phyloP scores from a whole-genome alignment of 495 filamentous ascomycete genomes.

The Lasiosphaeria hispida region DNA sequence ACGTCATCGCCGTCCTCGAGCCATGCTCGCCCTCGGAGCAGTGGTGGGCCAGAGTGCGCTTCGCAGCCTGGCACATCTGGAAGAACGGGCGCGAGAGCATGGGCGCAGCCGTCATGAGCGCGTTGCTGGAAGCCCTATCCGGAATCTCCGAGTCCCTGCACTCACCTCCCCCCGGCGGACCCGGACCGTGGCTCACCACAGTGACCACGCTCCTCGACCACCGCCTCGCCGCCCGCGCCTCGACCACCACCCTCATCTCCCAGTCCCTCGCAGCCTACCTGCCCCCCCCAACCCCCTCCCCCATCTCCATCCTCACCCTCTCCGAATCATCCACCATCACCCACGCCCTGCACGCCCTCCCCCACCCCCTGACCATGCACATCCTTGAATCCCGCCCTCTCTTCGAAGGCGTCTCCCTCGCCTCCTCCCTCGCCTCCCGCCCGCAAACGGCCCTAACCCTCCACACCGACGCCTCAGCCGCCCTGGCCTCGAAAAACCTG shows the following conservation, averaged over 20 bases:
- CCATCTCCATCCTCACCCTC: slow-evolving; percentile 49
- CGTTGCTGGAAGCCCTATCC: slow-evolving; percentile 45
- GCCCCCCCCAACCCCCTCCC: slow-evolving; percentile 13
- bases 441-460: slow-evolving; percentile 40
- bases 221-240: slow-evolving; percentile 51
- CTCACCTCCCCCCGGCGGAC: slow-evolving; percentile 37
- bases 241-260: slow-evolving; percentile 20
- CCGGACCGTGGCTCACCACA: slow-evolving; percentile 20
- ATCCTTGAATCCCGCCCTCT: slow-evolving; percentile 66
- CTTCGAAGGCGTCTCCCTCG: slow-evolving; percentile 61
- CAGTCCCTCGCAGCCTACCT: slow-evolving; percentile 1
- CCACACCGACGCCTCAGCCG: slow-evolving; percentile 61
- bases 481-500: slow-evolving; percentile 45
- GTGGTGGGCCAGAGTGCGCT: slow-evolving; percentile 56
- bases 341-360: slow-evolving; percentile 26
- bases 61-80: slow-evolving; percentile 62
- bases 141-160: slow-evolving; percentile 26
- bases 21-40: slow-evolving; percentile 16
- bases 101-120: slow-evolving; percentile 57
- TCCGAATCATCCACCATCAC: slow-evolving; percentile 62
- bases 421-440: slow-evolving; percentile 43
- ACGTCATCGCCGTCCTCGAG: slow-evolving; percentile 34
- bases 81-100: slow-evolving; percentile 64
- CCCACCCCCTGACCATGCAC: slow-evolving; percentile 47
- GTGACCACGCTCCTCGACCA: slow-evolving; percentile 48